Base-by-base conservation (phyloP, 2,329 filamentous ascomycete genomes). In the Pseudodiploospora longispora region DNA sequence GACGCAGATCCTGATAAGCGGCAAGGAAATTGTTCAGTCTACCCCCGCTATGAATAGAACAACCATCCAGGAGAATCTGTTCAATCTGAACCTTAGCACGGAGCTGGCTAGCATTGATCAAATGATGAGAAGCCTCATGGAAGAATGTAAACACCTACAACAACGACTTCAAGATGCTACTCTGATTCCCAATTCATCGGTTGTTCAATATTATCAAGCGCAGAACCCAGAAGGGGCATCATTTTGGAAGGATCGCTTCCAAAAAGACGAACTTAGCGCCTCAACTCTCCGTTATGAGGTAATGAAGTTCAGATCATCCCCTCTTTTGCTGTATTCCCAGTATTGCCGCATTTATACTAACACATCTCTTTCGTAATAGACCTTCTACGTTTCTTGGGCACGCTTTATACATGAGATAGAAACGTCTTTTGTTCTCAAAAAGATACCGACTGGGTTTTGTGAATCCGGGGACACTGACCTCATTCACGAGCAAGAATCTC, bases 191-290 rank as follows among this genome's bases (percentile, higher is more conserved):
- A 41, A 49, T 30, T 41, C 42, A 8, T 47, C 39, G n/a, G 41
- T 39, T 42, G 46, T 47, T 12, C 29, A 49, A 30, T 31, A 49
- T 30, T 47, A 49, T 28, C 32, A 49, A 40, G 38, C 28, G 34
- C 33, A 47, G 27, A 43, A 49, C 39, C 47, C 44, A 32, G 47
- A 49, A 40, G 47, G 44, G n/a, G 38, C 41, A 40, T 39, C 46
- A 34, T 48, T 48, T 43, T 48, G 46, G 46, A 48, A 46, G 37
- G 39, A 48, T 44, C 43, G 40, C 36, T 46, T 48, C 36, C 46
- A 48, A 34, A 48, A 42, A 38, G 37, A 32, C 9, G 44, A 45
- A 42, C 35, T 48, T n/a, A 42, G 37, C 38, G 32, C 41, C 35
- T 45, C 46, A 31, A 42, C 42, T 39, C 39, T 48, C 32, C 46